A percentile compares a stretch with the other conserved stretches of the same genome.
phyloP scores from a whole-genome alignment of 2,329 filamentous ascomycete species.

The Monilinia fructicola region DNA sequence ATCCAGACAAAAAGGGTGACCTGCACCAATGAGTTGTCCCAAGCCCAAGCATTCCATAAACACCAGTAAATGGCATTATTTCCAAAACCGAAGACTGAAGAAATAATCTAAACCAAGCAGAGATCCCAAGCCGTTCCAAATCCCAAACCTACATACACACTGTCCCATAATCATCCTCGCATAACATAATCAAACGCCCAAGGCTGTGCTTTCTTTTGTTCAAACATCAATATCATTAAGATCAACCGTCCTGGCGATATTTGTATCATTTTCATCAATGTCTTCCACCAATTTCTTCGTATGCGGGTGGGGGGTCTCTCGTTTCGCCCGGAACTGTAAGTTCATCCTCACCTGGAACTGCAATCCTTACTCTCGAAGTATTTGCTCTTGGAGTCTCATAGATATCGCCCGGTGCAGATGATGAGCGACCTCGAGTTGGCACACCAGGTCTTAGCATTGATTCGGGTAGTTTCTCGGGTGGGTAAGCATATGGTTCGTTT shows the following conservation, averaged over 20 bases:
- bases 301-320: constrained; percentile 19
- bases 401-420: constrained; percentile 16
- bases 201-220: background rate
- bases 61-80: background rate
- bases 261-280: background rate
- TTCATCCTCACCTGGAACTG: constrained; percentile 23
- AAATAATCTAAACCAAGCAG: background rate
- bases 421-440: constrained; percentile 5
- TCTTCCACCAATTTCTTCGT: constrained; percentile 14
- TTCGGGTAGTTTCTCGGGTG: constrained; percentile 20
- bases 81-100: background rate
- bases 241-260: background rate
- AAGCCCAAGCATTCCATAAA: background rate
- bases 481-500: constrained; percentile 21
- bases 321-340: constrained; percentile 22
- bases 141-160: background rate
- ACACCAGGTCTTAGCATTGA: constrained; percentile 13
- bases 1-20: background rate
- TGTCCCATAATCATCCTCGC: background rate
- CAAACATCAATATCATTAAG: background rate
- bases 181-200: background rate
- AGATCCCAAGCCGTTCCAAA: constrained; percentile 1
- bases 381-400: constrained; percentile 14
- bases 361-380: constrained; percentile 22
- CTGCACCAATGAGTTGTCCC: background rate